phyloP scores from a whole-genome alignment of 768 basidiomycete genomes.

The Cubamyces sp. region DNA sequence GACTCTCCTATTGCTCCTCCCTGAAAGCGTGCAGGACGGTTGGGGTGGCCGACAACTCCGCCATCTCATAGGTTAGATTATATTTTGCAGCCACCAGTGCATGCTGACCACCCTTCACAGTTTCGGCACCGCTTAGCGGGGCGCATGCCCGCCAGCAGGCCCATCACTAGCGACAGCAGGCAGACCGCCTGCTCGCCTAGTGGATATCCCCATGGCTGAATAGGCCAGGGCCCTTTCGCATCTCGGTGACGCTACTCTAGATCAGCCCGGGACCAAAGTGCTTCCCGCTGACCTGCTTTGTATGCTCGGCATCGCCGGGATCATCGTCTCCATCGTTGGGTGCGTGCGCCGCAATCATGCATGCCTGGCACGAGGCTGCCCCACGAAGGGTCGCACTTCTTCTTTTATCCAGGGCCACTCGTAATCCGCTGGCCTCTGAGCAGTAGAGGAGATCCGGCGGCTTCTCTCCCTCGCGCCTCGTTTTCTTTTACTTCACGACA shows the following conservation, averaged over 20 bases:
- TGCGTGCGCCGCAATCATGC: constrained; percentile 19
- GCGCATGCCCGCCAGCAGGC: constrained; percentile 25
- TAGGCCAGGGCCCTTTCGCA: constrained; percentile 1
- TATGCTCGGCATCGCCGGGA: constrained; percentile 13
- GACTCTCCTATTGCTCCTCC: neutral
- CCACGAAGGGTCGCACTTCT: constrained; percentile 23
- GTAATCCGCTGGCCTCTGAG: constrained; percentile 16
- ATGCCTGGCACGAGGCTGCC: constrained; percentile 23
- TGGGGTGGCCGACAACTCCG: neutral
- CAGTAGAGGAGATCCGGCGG: constrained; percentile 23
- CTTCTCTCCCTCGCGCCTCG: constrained; percentile 15
- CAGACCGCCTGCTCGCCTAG: constrained; percentile 8
- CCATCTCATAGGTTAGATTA: neutral
- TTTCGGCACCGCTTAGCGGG: constrained; percentile 22
- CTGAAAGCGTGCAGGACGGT: neutral
- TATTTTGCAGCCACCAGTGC: neutral
- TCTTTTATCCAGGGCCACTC: constrained; percentile 20
- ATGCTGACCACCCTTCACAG: constrained; percentile 17
- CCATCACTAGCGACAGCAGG: constrained; percentile 14
- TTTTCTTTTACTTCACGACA: constrained; percentile 24
- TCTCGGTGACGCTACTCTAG: constrained; percentile 6
- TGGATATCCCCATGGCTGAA: neutral
- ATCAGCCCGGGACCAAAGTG: constrained; percentile 3
- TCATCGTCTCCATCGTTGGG: constrained; percentile 15
- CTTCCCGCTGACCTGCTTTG: constrained; percentile 11